These are phyloP conservation scores for Taiwanofungus camphoratus DNA, from an alignment of 1,284 basidiomycete species.

Conservation along the genomic window DNA sequence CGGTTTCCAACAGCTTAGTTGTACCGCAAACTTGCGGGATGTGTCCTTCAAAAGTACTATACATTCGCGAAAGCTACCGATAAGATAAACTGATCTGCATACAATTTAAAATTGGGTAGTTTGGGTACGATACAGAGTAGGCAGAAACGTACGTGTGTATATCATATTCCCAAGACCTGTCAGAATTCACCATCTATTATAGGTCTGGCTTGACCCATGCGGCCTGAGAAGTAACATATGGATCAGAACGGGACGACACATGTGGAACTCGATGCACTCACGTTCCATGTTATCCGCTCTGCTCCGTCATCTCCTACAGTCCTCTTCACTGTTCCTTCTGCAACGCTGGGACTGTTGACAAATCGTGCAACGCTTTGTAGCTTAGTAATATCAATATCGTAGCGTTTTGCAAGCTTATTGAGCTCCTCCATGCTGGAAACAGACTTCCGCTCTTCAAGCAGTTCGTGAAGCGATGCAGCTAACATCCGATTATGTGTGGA, in stretches of 20 bases:
- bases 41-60: too few relatives aligned
- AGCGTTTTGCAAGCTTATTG: slow-evolving; percentile 45
- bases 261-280: slow-evolving; percentile 27
- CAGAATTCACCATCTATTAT: not conserved
- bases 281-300: slow-evolving; percentile 55
- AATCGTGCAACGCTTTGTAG: slow-evolving; percentile 53
- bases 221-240: slow-evolving; percentile 12
- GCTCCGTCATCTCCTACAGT: slow-evolving; percentile 52
- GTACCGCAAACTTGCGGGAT: too few relatives aligned
- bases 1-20: not conserved
- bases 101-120: not conserved
- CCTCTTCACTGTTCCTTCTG: slow-evolving; percentile 42
- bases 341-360: slow-evolving; percentile 70
- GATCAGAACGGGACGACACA: not conserved
- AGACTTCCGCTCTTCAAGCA: slow-evolving; percentile 66
- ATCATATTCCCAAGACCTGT: not conserved
- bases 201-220: slow-evolving; percentile 20
- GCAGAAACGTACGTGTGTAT: not conserved
- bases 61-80: too few relatives aligned
- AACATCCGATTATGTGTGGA: slow-evolving; percentile 48
- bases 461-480: slow-evolving; percentile 48
- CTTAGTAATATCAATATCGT: slow-evolving; percentile 51
- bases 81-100: too few relatives aligned
- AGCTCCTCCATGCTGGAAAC: slow-evolving; percentile 39
- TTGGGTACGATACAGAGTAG: not conserved